Percentiles rank a stretch among this genome's conserved stretches.
Evolutionary conservation across 306 rosid species (phyloP).

Genomic region (Vicia sativa): DNA sequence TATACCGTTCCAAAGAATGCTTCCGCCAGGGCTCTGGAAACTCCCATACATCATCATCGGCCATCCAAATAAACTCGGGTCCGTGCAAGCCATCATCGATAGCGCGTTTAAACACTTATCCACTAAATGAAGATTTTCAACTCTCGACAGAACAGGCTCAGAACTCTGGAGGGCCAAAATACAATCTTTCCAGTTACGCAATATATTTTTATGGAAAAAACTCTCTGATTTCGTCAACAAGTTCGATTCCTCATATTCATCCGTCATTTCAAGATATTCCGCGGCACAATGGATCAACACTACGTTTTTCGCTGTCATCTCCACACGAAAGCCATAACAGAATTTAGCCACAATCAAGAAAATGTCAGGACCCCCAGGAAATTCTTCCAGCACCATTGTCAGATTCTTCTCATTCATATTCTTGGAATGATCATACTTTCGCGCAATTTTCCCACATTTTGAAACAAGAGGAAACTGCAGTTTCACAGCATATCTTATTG

Average conservation of each 20-base stretch:
- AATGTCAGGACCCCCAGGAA: slow-evolving; percentile 86
- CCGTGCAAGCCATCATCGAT: slow-evolving; percentile 92
- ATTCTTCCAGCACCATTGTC: slow-evolving; percentile 60
- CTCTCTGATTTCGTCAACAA: slow-evolving; percentile 68
- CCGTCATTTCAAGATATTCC: slow-evolving; percentile 89
- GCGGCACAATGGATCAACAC: slow-evolving; percentile 72
- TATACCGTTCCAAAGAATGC: slow-evolving; percentile 96
- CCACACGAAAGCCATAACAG: slow-evolving; percentile 75
- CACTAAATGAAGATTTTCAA: slow-evolving; percentile 71
- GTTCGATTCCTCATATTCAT: slow-evolving; percentile 82
- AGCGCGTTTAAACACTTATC: slow-evolving; percentile 75
- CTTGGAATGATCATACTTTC: slow-evolving; percentile 57
- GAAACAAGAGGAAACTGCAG: slow-evolving; percentile 94
- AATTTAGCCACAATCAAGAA: slow-evolving; percentile 72
- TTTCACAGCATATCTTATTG: slow-evolving; percentile 35
- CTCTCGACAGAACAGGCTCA: slow-evolving; percentile 60
- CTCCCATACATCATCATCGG: slow-evolving; percentile 99
- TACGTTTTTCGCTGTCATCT: slow-evolving; percentile 75
- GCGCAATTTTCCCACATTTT: slow-evolving; percentile 77
- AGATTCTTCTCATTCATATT: slow-evolving; percentile 43
- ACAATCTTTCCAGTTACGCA: slow-evolving; percentile 91
- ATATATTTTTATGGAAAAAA: slow-evolving; percentile 67
- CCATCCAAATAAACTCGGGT: slow-evolving; percentile 98
- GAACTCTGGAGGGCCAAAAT: slow-evolving; percentile 87
- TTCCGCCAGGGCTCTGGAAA: slow-evolving; percentile 97